Evolutionary conservation across 805 yeast genomes (phyloP), one percentile per base, ranked within the genome.

Genomic region (Kazachstania kunashirensis): DNA sequence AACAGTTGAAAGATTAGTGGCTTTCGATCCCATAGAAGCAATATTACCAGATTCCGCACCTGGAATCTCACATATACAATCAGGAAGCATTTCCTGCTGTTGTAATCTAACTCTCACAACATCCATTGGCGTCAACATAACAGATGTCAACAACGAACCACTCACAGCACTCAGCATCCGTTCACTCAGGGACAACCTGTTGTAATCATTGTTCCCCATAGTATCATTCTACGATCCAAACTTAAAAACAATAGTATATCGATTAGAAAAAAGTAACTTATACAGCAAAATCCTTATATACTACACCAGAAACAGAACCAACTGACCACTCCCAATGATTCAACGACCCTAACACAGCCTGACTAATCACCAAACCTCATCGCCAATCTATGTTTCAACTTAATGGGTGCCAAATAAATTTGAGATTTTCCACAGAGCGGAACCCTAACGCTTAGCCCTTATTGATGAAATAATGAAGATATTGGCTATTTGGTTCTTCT

Each of bases 121-220:
- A 56, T 83, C 94, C 57, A 83, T 51, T 1, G 94, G 94, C 1
- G 92, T 83, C 24, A 83, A 76, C 28, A 79, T 77, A 25, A 79
- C 47, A 0, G 89, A 80, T 2, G 89, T 83, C 15, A 82, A 48
- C 6, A 83, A 49, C 0, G 89, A 79, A 0, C 94, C 94, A 31
- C 75, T 66, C 47, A 85, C 77, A 0, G 94, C 92, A 48, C 88
- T 78, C 24, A 78, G 56, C 88, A 83, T 80, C 34, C 86, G 57
- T 49, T 83, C 84, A 3, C 62, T 45, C 18, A 74, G 47, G 5
- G 47, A 33, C 33, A 53, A 33, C 6, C 20, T 29, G 20, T 23
- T 24, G 5, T 37, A 39, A 29, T 28, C 32, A 39, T 38, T 21
- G 18, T 35, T 24, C 3, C 36, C 41, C 30, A 40, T 34, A 15